phyloP scores from a whole-genome alignment of 2,329 filamentous ascomycete species.

The Colletotrichum agaves region DNA sequence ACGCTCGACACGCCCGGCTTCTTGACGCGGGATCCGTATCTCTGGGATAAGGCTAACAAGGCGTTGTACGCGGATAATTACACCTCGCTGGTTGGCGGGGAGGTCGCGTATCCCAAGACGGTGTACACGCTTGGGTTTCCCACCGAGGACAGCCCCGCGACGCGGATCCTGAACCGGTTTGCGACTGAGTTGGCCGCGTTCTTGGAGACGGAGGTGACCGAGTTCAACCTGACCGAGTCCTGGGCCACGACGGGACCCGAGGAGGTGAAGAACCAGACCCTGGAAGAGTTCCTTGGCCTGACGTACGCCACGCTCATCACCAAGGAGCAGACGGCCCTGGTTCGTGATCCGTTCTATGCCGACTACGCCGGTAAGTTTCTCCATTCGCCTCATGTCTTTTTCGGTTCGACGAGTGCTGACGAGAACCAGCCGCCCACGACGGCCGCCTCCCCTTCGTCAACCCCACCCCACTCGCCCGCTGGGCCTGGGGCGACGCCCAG shows the following conservation, averaged over 20 bases:
- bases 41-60: slow-evolving; percentile 48
- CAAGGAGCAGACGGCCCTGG: slow-evolving; percentile 50
- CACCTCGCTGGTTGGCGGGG: slow-evolving; percentile 40
- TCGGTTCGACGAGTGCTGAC: neutral
- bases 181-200: slow-evolving; percentile 43
- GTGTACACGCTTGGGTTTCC: slow-evolving; percentile 47
- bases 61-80: slow-evolving; percentile 49
- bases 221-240: slow-evolving; percentile 40
- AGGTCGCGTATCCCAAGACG: slow-evolving; percentile 39
- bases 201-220: slow-evolving; percentile 39
- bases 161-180: slow-evolving; percentile 43
- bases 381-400: rapidly evolving
- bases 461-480: slow-evolving; percentile 48
- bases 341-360: slow-evolving; percentile 51
- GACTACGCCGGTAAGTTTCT: slow-evolving; percentile 49
- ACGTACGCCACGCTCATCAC: slow-evolving; percentile 51
- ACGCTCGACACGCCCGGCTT: slow-evolving; percentile 58
- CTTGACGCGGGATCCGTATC: slow-evolving; percentile 48
- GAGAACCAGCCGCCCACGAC: slow-evolving; percentile 42
- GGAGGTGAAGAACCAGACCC: slow-evolving; percentile 25
- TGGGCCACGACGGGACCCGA: slow-evolving; percentile 44
- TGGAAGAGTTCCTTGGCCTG: slow-evolving; percentile 44
- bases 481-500: slow-evolving; percentile 48
- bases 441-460: slow-evolving; percentile 51
- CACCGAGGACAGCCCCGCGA: slow-evolving; percentile 30